Base-by-base conservation (phyloP, 73 alveolate genomes). In the Vitrella brassicaformis region DNA sequence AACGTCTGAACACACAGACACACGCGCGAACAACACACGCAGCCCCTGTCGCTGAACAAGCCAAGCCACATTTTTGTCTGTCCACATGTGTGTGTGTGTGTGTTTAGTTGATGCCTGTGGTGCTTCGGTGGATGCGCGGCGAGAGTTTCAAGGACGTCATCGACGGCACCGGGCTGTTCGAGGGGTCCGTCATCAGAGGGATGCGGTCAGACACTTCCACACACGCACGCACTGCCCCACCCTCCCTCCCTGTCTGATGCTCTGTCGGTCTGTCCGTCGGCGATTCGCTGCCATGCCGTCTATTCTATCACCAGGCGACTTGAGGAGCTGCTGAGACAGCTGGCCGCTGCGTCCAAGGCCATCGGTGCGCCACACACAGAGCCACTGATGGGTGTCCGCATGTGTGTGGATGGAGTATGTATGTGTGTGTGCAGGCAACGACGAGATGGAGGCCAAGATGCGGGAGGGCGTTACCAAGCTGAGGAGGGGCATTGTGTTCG, bases 401-500 rank as follows among this genome's bases (percentile, higher is more conserved):
- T n/a, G n/a, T n/a, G n/a, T n/a, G n/a, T n/a, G n/a, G n/a, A n/a
- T n/a, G n/a, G n/a, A n/a, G n/a, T n/a, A n/a, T n/a, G n/a, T n/a
- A n/a, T n/a, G n/a, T n/a, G n/a, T n/a, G n/a, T n/a, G n/a, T n/a
- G n/a, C n/a, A n/a, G n/a, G 84, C 73, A 77, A 77, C 72, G 78
- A 68, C 31, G 73, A 77, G 84, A 67, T 77, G 72, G 84, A 73
- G 22, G n/a, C 56, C 72, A 96, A 97, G 83, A 87, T 97, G 65
- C 90, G 90, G 64, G 95, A 92, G 71, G 96, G 96, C 26, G 78
- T 90, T 67, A 80, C 81, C 73, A 90, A 91, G 70, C 92, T 97
- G 30, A 95, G 93, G 90, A 91, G 98, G 79, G 99, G 99, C 47
- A 96, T 97, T 70, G 97, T 97, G 14, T 97, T 97, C 80, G 98